A percentile compares a stretch with the other conserved stretches of the same genome.
phyloP scores from a whole-genome alignment of 2,329 filamentous ascomycete genomes.

The Thelonectria olida region DNA sequence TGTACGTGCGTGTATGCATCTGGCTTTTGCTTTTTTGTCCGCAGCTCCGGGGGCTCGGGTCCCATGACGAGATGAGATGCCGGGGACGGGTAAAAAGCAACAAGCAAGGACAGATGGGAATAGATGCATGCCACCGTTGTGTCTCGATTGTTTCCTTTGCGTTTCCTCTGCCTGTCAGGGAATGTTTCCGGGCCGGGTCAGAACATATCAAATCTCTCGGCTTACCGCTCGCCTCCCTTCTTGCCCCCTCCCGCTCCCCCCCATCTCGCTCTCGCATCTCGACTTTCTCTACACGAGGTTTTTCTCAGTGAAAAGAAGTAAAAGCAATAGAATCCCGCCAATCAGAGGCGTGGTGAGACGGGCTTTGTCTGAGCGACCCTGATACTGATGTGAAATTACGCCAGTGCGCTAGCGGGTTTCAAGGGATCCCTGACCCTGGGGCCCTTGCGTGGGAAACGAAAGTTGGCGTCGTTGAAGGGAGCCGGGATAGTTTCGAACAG shows the following conservation, averaged over 20 bases:
- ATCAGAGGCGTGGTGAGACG: slow-evolving; percentile 13
- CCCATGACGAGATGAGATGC: slow-evolving; percentile 6
- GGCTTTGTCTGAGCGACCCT: slow-evolving; percentile 44
- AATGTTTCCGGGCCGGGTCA: slow-evolving; percentile 27
- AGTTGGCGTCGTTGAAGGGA: slow-evolving; percentile 4
- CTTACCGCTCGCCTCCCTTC: background rate
- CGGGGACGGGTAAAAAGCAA: slow-evolving; percentile 8
- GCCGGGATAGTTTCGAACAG: too few species aligned
- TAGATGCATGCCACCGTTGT: slow-evolving; percentile 17
- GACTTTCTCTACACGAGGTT: background rate
- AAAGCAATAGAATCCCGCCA: slow-evolving; percentile 15
- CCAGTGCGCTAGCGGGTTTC: slow-evolving; percentile 63
- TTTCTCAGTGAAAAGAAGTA: background rate
- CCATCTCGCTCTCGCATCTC: background rate
- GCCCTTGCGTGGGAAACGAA: slow-evolving; percentile 11
- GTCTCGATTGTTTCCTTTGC: slow-evolving; percentile 26
- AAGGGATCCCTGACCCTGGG: slow-evolving; percentile 49
- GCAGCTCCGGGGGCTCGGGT: background rate
- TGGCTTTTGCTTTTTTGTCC: background rate
- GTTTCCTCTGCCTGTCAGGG: slow-evolving; percentile 22
- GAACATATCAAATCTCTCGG: background rate
- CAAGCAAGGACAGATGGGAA: slow-evolving; percentile 18
- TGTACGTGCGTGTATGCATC: too few species aligned
- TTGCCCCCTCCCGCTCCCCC: background rate
- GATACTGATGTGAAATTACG: slow-evolving; percentile 60